phyloP scores from a whole-genome alignment of 176 grass and related monocot genomes.

The Saccharum spontaneum region DNA sequence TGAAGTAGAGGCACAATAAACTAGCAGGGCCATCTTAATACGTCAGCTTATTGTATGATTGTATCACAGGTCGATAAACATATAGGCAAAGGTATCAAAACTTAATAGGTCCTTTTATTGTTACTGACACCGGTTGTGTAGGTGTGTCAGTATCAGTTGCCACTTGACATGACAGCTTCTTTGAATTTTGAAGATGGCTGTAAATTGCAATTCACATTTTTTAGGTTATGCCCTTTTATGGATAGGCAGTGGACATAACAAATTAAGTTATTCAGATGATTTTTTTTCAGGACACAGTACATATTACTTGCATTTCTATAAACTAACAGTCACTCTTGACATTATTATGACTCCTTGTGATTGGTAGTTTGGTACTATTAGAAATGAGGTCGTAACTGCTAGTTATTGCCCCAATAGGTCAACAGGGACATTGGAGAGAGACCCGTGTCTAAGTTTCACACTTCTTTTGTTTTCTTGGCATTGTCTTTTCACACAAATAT shows the following conservation, averaged over 20 bases:
- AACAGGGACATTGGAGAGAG: neutral
- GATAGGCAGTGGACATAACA: neutral
- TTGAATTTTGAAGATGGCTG: neutral
- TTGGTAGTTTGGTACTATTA: neutral
- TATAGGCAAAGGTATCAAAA: conserved; percentile 5
- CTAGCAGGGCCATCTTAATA: neutral
- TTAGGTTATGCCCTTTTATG: neutral
- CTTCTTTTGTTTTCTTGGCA: neutral
- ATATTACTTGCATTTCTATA: neutral
- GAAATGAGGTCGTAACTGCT: neutral
- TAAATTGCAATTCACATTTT: neutral
- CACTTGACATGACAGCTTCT: neutral
- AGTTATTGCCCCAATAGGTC: neutral
- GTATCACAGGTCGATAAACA: neutral
- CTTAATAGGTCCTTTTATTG: neutral
- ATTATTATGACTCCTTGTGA: neutral
- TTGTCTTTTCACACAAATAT: neutral
- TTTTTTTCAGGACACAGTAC: neutral
- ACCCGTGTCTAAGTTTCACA: neutral
- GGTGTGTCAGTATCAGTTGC: neutral
- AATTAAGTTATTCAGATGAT: neutral
- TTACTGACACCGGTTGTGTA: neutral
- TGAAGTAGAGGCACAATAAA: neutral
- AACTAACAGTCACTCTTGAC: neutral
- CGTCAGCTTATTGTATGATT: neutral